Base-by-base conservation (phyloP, 768 basidiomycete species). In the Kwoniella dendrophila region DNA sequence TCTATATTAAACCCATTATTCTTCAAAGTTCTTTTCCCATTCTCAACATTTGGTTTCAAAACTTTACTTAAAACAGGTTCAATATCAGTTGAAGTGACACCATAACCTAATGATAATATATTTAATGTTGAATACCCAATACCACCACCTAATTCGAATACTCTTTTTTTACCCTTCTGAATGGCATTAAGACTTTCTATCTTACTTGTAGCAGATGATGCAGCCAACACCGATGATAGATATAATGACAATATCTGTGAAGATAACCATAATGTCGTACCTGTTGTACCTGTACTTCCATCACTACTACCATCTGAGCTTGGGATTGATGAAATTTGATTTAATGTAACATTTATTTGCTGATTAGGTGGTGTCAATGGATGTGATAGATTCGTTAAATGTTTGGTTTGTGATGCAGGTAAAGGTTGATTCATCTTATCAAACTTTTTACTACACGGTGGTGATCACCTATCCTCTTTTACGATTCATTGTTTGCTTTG, bases 251-350 rank as follows among this genome's bases (percentile, higher is more conserved):
- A 83, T 73, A 88, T 84, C 77, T 94, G 90, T 0, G 86, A 88
- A 41, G 86, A 86, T 54, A 92, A 85, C 91, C 91, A 92, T 52
- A 92, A 85, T 1, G 88, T 85, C 2, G 90, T 91, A 18, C 91
- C 91, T 62, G 89, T 92, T 26, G 87, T 85, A 16, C 78, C 70
- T 3, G 75, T 75, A 14, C 48, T 43, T 22, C 27, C 34, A 4
- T 32, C n/a, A 36, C 43, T 12, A 38, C 44, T 22, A n/a, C 38
- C 41, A n/a, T 40, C 14, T 1, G 60, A 66, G n/a, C n/a, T n/a
- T n/a, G n/a, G n/a, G 4, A 32, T 32, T n/a, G 56, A 60, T 18
- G 61, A 71, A 20, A 66, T 63, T 50, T 63, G 68, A 16, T 36
- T 29, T 24, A 64, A 59, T 0, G 41, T 59, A 1, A 72, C 32